A percentile compares a stretch with the other conserved stretches of the same genome.
phyloP scores from a whole-genome alignment of 176 grass and related monocot species.

The Guadua angustifolia region DNA sequence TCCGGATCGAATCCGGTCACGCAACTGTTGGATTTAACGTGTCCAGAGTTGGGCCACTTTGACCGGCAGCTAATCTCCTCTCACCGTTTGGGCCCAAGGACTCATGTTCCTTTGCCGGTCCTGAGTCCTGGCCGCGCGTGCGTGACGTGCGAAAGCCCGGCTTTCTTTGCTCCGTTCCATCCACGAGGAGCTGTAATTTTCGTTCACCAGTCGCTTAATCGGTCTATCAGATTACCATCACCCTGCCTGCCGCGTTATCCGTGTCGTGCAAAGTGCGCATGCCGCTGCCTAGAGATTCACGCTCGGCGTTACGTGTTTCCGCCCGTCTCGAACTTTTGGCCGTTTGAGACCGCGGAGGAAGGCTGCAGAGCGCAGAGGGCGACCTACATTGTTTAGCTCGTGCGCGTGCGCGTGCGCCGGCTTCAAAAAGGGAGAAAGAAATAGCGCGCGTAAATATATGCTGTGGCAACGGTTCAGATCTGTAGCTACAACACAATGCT shows the following conservation, averaged over 20 bases:
- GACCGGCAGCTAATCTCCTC: neutral
- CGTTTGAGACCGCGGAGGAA: neutral
- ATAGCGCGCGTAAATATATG: neutral
- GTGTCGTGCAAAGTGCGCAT: neutral
- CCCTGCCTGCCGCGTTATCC: neutral
- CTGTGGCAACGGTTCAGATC: neutral
- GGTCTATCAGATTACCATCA: neutral
- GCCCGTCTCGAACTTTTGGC: neutral
- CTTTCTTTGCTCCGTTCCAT: neutral
- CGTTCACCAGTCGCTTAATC: too few relatives aligned
- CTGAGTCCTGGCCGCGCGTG: neutral
- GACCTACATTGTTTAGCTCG: conserved; percentile 6
- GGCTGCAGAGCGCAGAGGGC: neutral
- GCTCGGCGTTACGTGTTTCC: neutral
- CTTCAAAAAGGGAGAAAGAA: neutral
- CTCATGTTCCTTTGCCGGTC: conserved; percentile 4
- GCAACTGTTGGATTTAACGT: conserved; percentile 27
- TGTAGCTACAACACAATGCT: too few relatives aligned
- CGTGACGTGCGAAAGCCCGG: neutral
- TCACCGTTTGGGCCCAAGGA: neutral
- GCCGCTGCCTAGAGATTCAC: conserved; percentile 43
- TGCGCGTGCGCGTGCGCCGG: conserved; percentile 15
- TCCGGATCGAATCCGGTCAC: neutral
- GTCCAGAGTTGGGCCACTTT: neutral
- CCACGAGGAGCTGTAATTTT: neutral